phyloP scores from a whole-genome alignment of 2,329 filamentous ascomycete species.

The Colletotrichum cordylinicola region DNA sequence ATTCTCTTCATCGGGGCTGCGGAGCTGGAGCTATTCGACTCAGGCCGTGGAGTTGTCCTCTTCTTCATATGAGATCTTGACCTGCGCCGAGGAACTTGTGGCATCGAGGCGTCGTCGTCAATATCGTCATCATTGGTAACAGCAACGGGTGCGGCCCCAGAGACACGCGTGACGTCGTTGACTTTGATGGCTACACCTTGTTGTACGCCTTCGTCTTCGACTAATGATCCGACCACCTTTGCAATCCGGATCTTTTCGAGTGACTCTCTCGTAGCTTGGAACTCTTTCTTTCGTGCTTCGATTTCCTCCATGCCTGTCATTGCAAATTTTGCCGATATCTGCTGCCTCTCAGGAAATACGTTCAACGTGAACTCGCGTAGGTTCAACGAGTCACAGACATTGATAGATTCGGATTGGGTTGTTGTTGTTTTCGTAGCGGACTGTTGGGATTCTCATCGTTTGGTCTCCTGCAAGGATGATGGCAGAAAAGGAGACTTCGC shows the following conservation, averaged over 20 bases:
- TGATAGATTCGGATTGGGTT: not conserved
- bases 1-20: not conserved
- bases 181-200: too few relatives aligned
- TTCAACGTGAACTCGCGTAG: not conserved
- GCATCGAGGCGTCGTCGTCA: too few relatives aligned
- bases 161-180: too few relatives aligned
- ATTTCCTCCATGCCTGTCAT: not conserved
- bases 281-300: not conserved
- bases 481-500: not conserved
- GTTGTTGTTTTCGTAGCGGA: not conserved
- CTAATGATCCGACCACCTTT: not conserved
- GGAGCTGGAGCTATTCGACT: not conserved
- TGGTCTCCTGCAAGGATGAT: not conserved
- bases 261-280: not conserved
- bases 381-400: not conserved
- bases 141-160: too few relatives aligned
- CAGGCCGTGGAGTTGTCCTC: too few relatives aligned
- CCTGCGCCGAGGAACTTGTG: too few relatives aligned
- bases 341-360: not conserved
- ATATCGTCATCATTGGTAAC: too few relatives aligned
- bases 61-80: too few relatives aligned
- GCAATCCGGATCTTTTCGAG: not conserved
- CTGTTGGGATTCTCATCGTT: too few relatives aligned
- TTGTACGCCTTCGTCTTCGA: too few relatives aligned
- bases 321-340: not conserved